Evolutionary conservation across 2,329 filamentous ascomycete species (phyloP).

Genomic region (Xylariaceae sp.): DNA sequence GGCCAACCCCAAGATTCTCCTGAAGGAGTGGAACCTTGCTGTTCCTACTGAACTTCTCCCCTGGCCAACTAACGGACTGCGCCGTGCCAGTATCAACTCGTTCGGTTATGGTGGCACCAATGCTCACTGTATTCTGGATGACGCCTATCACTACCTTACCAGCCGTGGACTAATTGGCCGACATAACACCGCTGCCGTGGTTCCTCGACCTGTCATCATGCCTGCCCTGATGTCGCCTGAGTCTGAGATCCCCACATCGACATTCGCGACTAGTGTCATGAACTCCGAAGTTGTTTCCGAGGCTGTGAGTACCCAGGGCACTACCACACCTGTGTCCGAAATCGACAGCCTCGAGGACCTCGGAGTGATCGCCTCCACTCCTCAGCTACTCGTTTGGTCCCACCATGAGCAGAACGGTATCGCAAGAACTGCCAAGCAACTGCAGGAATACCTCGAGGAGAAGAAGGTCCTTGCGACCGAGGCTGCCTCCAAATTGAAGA

Average conservation of each 20-base stretch:
- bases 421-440: constrained; percentile 19
- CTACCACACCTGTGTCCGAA: constrained; percentile 22
- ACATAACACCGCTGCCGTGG: constrained; percentile 20
- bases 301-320: constrained; percentile 17
- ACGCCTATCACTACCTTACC: constrained; percentile 26
- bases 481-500: constrained; percentile 19
- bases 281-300: constrained; percentile 20
- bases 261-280: constrained; percentile 19
- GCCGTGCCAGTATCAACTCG: constrained; percentile 32
- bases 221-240: constrained; percentile 11
- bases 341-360: constrained; percentile 20
- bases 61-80: constrained; percentile 26
- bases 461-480: constrained; percentile 17
- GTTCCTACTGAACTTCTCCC: constrained; percentile 25
- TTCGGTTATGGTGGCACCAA: constrained; percentile 38
- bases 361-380: constrained; percentile 19
- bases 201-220: constrained; percentile 10
- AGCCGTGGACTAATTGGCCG: constrained; percentile 21
- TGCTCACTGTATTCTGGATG: constrained; percentile 32
- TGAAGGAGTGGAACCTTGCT: constrained; percentile 27
- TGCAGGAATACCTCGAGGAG: constrained; percentile 22
- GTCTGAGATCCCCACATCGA: constrained; percentile 12
- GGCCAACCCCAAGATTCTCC: constrained; percentile 26
- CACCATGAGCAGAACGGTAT: constrained; percentile 27
- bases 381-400: constrained; percentile 26